Base-by-base conservation (phyloP, 805 yeast species). In the Komagataella ulmi region DNA sequence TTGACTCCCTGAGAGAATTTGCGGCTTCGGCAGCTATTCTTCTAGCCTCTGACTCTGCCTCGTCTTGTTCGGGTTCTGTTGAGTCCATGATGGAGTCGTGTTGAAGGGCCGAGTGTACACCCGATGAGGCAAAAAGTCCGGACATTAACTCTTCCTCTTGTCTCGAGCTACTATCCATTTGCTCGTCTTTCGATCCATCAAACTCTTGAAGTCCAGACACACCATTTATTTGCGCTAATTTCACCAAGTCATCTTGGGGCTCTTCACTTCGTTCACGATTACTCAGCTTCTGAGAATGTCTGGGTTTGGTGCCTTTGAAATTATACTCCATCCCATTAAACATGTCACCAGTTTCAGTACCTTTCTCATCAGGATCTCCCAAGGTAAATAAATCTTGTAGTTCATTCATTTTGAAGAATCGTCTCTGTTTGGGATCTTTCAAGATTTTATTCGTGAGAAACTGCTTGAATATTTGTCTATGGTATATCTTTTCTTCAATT, bases 401-500 rank as follows among this genome's bases (percentile, higher is more conserved):
- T 59, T 93, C 98, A 59, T 86, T 88, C 76, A 82, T 83, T 60
- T 93, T 93, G 72, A 93, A 93, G 59, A 91, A 90, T 53, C 98
- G 69, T 54, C 90, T 77, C 62, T 93, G 98, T 58, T 90, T 89
- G 1, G 99, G 98, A 63, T 93, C 99, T 57, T 88, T 90, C 59
- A 93, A 69, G 55, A 93, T 90, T 67, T 91, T 93, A 65, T 93
- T 93, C 0, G 97, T 87, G 55, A 93, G 67, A 57, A 91, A 85
- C 55, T 95, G 97, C 64, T 93, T 93, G 76, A 91, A 93, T 36
- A 93, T 93, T 66, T 93, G 99, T 18, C 99, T 77, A 60, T 93
- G 98, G 59, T 93, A 93, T 3, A 93, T 93, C 63, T 93, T 93
- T 63, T 93, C 99, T 61, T 93, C 99, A 47, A 91, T 93, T 0